Percentiles rank a stretch among this genome's conserved stretches.
These are phyloP conservation scores for Apiospora sp. DNA, from an alignment of 2,329 filamentous ascomycete species.

Conservation along the genomic window DNA sequence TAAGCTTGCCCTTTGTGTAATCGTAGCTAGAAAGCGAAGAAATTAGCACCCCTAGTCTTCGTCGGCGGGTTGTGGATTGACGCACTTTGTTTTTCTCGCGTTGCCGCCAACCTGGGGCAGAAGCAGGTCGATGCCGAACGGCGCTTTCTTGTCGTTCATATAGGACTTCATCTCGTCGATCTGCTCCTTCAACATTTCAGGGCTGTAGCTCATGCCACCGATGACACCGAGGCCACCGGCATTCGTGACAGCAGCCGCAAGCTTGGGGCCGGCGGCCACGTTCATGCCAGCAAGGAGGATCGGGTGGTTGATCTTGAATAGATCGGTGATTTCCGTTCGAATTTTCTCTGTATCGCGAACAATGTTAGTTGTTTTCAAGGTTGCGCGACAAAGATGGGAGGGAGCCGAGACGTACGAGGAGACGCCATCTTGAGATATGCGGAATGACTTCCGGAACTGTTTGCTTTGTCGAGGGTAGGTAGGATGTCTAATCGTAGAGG, in stretches of 20 bases:
- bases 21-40: slow-evolving; percentile 75
- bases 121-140: slow-evolving; percentile 93
- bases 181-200: slow-evolving; percentile 95
- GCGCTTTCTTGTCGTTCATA: slow-evolving; percentile 88
- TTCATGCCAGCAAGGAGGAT: slow-evolving; percentile 98
- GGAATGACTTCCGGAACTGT: background rate
- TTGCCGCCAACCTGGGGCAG: slow-evolving; percentile 93
- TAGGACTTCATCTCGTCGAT: slow-evolving; percentile 92
- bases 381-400: background rate
- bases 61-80: background rate
- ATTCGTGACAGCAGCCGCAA: slow-evolving; percentile 96
- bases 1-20: slow-evolving; percentile 98
- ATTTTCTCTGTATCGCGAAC: slow-evolving; percentile 72
- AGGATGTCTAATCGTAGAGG: background rate
- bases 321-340: slow-evolving; percentile 90
- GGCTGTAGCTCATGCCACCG: slow-evolving; percentile 93
- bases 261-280: slow-evolving; percentile 94
- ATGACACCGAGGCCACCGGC: slow-evolving; percentile 96
- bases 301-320: slow-evolving; percentile 97
- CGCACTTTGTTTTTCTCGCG: slow-evolving; percentile 90
- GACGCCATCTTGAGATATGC: slow-evolving; percentile 41
- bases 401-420: slow-evolving; percentile 23
- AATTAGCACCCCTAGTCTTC: slow-evolving; percentile 28
- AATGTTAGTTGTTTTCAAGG: slow-evolving; percentile 32
- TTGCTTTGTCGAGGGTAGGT: background rate